Percentiles rank a stretch among this genome's conserved stretches.
phyloP scores from a whole-genome alignment of 352 stramenopile genomes.

The Blastocystis sp. region DNA sequence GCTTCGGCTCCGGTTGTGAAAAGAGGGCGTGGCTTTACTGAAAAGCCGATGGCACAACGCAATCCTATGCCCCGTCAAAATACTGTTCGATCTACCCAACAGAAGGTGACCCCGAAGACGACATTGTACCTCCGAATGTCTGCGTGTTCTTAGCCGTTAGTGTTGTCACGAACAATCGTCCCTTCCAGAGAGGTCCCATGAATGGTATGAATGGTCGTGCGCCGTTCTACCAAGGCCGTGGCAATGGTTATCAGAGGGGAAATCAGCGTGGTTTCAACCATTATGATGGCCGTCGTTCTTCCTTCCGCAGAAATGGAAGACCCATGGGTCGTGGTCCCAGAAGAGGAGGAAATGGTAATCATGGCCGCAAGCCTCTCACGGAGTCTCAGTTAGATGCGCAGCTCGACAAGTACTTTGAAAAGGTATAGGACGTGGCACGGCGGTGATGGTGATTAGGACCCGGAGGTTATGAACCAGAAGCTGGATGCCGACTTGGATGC shows the following conservation, averaged over 20 bases:
- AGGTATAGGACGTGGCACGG: background rate
- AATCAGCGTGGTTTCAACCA: background rate
- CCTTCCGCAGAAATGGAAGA: background rate
- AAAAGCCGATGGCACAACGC: background rate
- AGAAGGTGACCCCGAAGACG: constrained; percentile 12
- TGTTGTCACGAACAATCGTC: constrained; percentile 3
- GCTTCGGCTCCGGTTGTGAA: background rate
- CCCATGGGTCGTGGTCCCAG: background rate
- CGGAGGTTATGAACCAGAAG: constrained; percentile 7
- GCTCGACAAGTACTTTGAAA: constrained; percentile 27
- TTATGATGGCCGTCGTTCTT: background rate
- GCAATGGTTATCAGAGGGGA: background rate
- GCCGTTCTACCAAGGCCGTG: background rate
- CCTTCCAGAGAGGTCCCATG: background rate
- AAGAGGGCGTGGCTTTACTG: constrained; percentile 28
- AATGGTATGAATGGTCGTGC: background rate
- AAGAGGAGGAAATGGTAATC: background rate
- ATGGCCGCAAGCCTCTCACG: background rate
- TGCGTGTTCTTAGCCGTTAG: constrained; percentile 33
- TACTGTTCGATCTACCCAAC: background rate
- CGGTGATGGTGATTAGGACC: constrained; percentile 1
- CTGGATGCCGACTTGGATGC: constrained; percentile 1
- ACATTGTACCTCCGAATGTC: constrained; percentile 37
- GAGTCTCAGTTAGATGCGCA: background rate
- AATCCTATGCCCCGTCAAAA: background rate